Base-by-base conservation (phyloP, 192 early-diverging fungal genomes). In the Phycomyces blakesleeanus region DNA sequence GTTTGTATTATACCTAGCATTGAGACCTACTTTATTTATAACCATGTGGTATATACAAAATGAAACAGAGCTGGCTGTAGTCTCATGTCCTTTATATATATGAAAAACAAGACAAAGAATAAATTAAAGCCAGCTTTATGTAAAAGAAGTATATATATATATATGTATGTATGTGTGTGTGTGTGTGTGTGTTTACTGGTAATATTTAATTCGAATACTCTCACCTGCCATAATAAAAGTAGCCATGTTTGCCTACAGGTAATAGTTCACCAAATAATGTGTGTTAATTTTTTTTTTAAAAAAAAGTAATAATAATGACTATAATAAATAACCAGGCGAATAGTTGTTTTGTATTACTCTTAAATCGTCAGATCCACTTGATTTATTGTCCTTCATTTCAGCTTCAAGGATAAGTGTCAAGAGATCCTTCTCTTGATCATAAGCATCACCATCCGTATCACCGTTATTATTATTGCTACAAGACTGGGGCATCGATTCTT, bases 341-440 rank as follows among this genome's bases (percentile, higher is more conserved):
- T 10, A 69, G 73, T n/a, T n/a, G n/a, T n/a, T 38, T 84, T 74
- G 61, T 78, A n/a, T 75, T 64, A 75, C 61, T 80, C 76, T 11
- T 22, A 25, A 27, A 42, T 62, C 38, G 21, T 61, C 59, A 61
- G 40, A 20, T 39, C 75, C 68, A 61, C 69, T 77, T 29, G 72
- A 67, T 47, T 76, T 59, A 42, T 80, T 65, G 59, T 76, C 71
- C 6, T 54, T 54, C 22, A 53, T 38, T 24, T 54, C 63, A 49
- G 78, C 76, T 59, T 84, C 78, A 22, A 84, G 58, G 78, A 84
- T 75, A 57, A 84, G 66, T 10, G 83, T 77, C 22, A 84, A 68
- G 11, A 64, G 11, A 21, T 64, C 63, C 21, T 64, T 64, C 39
- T 64, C 63, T 9, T 44, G 40, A 15, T 55, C 63, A n/a, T n/a